phyloP scores from a whole-genome alignment of 73 alveolate genomes.

The Tetrahymena elliotti region DNA sequence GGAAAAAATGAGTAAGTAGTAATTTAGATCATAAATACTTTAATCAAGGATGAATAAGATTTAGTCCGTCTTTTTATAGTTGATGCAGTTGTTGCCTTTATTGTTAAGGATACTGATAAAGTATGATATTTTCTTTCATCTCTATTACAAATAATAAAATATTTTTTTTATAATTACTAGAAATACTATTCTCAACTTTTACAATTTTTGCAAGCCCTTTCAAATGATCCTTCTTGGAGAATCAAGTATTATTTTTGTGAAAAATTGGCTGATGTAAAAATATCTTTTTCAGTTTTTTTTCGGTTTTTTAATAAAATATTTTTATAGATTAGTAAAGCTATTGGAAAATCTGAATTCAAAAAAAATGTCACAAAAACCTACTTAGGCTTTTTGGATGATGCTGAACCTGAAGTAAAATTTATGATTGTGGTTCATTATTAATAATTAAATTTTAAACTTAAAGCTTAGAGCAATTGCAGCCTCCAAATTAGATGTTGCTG shows the following conservation, averaged over 20 bases:
- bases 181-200: neutral
- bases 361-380: constrained; percentile 11
- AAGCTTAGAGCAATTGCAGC: constrained; percentile 22
- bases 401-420: constrained; percentile 37
- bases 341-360: constrained; percentile 17
- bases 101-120: neutral
- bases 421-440: no score
- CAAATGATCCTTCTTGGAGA: constrained; percentile 42
- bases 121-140: neutral
- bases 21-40: neutral
- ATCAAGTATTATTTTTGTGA: constrained; percentile 35
- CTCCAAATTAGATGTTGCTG: constrained; percentile 17
- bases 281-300: neutral
- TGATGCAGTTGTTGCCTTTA: constrained; percentile 14
- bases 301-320: neutral
- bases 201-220: constrained; percentile 1
- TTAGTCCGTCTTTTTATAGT: constrained; percentile 26
- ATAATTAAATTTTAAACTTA: neutral
- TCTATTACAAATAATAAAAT: neutral
- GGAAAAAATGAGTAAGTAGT: constrained; percentile 1
- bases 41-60: constrained; percentile 33
- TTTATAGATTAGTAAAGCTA: constrained; percentile 25
- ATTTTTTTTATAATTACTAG: neutral
- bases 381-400: constrained; percentile 11
- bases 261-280: constrained; percentile 32